Evolutionary conservation across 768 basidiomycete genomes (phyloP).

Genomic region (Floccularia luteovirens): DNA sequence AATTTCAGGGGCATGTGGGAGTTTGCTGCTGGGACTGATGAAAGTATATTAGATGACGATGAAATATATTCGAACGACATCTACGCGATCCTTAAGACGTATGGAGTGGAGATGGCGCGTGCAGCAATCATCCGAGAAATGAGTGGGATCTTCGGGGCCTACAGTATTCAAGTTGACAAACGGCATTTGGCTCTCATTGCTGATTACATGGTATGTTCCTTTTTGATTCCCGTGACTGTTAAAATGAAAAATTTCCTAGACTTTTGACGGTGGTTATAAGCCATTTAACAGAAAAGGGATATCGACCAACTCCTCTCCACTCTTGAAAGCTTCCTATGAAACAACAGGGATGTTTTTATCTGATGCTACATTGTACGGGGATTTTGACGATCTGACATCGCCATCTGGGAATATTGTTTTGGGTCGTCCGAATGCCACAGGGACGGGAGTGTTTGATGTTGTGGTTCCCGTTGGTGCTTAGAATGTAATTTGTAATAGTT

Average conservation of each 20-base stretch:
- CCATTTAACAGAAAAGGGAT: conserved; percentile 98
- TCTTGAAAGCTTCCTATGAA: conserved; percentile 96
- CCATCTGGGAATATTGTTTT: conserved; percentile 91
- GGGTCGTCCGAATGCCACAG: conserved; percentile 80
- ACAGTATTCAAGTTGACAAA: conserved; percentile 92
- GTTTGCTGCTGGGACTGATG: conserved; percentile 44
- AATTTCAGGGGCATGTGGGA: conserved; percentile 89
- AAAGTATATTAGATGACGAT: conserved; percentile 66
- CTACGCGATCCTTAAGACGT: conserved; percentile 82
- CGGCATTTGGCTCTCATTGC: conserved; percentile 96
- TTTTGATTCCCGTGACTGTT: not conserved
- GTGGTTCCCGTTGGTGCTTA: conserved; percentile 41
- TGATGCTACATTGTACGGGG: conserved; percentile 90
- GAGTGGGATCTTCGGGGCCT: conserved; percentile 85
- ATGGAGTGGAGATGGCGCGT: conserved; percentile 96
- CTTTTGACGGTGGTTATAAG: conserved; percentile 96
- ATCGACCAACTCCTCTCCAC: conserved; percentile 86
- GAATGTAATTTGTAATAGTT: conserved; percentile 8
- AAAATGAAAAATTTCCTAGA: conserved; percentile 40
- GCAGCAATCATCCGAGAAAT: conserved; percentile 88
- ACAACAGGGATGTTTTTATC: conserved; percentile 92
- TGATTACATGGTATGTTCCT: conserved; percentile 95
- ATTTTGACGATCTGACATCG: conserved; percentile 87
- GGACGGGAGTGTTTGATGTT: conserved; percentile 94
- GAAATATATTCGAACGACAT: conserved; percentile 93